Evolutionary conservation across 106 monocot genomes (phyloP).

Genomic region (Agapanthus africanus): DNA sequence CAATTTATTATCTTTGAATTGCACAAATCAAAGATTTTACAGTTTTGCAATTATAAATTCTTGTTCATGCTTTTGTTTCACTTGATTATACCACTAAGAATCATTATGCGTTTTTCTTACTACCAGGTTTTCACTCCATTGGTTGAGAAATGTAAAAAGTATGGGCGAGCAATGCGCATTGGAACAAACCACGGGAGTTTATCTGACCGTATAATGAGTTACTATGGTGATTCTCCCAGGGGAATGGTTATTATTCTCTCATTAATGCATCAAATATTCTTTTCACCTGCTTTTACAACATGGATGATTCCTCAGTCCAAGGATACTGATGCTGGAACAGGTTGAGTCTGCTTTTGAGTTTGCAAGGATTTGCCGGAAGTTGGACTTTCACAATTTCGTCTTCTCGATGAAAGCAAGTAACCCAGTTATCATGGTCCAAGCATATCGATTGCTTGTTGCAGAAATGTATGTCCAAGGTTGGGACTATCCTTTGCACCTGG

Average conservation of each 20-base stretch:
- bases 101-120: not conserved
- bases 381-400: slow-evolving; percentile 96
- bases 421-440: slow-evolving; percentile 98
- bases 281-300: not conserved
- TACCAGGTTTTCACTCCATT: slow-evolving; percentile 88
- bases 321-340: slow-evolving; percentile 32
- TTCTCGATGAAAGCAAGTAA: slow-evolving; percentile 99
- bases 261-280: not conserved
- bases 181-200: slow-evolving; percentile 99
- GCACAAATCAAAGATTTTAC: not conserved
- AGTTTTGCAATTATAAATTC: not conserved
- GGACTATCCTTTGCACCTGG: slow-evolving; percentile 99
- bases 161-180: slow-evolving; percentile 96
- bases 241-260: slow-evolving; percentile 70
- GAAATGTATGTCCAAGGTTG: slow-evolving; percentile 99
- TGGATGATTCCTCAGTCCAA: not conserved
- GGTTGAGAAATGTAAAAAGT: slow-evolving; percentile 98
- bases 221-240: slow-evolving; percentile 98
- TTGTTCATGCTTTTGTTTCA: not conserved
- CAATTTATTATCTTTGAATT: not conserved
- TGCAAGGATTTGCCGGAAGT: slow-evolving; percentile 93
- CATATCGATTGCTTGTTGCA: slow-evolving; percentile 92
- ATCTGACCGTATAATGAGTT: slow-evolving; percentile 99
- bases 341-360: slow-evolving; percentile 99
- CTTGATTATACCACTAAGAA: not conserved